Base-by-base conservation (phyloP, 805 yeast species). In the Pichia nanzhaoensis region DNA sequence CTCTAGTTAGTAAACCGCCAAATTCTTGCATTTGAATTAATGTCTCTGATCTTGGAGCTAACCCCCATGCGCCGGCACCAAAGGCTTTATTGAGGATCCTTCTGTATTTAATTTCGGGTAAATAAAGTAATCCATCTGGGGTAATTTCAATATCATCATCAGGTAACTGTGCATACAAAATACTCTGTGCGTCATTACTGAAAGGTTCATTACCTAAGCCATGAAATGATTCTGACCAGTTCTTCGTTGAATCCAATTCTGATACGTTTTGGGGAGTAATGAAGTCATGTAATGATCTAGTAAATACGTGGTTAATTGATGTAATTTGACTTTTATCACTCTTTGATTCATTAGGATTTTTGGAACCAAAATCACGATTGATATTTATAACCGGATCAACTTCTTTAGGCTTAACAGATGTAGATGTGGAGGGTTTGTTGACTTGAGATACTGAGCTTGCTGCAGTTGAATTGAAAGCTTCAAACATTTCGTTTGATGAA, bases 31-130 rank as follows among this genome's bases (percentile, higher is more conserved):
- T 49, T 50, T 75, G 79, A 28, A 93, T 78, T 43, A 78, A 69
- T 1, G 95, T 84, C 52, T 85, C 91, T 0, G 95, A 80, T 45
- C 99, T 70, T 10, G 99, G 98, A 1, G 95, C 96, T 45, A 93
- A 69, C 1, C 98, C 98, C 99, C 99, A 93, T 2, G 95, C 97
- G 22, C 99, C 99, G 6, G 99, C 96, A 3, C 99, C 99, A 69
- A 93, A 91, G 0, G 98, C 95, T 33, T 73, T 73, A 65, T 91
- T 91, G 53, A 93, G 66, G 19, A 90, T 82, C 37, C 99, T 75
- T 52, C 99, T 77, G 61, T 93, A 93, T 61, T 91, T 91, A 66
- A 93, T 93, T 62, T 93, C 99, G 0, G 99, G 99, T 38, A 93
- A 68, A 57, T 87, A 93, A 7, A 93, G 64, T 41, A 93, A 68